Conservation (phyloP, 208 protist species). For the Angomonas ambiguus region DNA sequence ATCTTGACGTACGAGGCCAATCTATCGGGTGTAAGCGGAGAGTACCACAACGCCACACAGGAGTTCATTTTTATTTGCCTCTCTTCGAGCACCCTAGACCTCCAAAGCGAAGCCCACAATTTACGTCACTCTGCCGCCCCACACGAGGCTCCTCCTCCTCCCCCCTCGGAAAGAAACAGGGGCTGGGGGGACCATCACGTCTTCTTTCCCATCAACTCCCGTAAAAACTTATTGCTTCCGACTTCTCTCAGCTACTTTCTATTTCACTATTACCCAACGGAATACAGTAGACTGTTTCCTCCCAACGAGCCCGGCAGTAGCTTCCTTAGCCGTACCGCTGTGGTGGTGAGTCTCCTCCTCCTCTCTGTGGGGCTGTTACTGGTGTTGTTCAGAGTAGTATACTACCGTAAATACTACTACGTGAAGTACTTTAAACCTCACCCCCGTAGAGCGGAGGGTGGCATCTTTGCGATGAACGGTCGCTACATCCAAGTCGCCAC, state of each 20-base stretch:
- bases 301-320: not conserved
- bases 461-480: too few species aligned
- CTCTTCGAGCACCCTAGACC: not conserved
- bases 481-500: too few species aligned
- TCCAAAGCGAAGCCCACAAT: too few species aligned
- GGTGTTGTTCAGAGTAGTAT: not conserved
- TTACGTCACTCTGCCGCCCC: too few species aligned
- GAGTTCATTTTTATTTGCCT: not conserved
- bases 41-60: not conserved
- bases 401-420: not conserved
- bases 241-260: not conserved
- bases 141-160: not conserved
- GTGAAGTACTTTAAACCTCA: not conserved
- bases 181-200: not conserved
- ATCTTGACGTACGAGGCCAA: not conserved
- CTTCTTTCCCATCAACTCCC: not conserved
- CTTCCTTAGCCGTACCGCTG: not conserved
- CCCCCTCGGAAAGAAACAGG: not conserved
- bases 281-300: not conserved
- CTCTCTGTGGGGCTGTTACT: too few species aligned
- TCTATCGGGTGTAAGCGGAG: too few species aligned
- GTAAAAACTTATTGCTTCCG: not conserved
- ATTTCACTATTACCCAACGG: not conserved
- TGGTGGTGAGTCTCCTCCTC: too few species aligned
- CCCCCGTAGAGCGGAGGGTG: too few species aligned